Conservation (phyloP, 2,329 filamentous ascomycete genomes). For the Nemania sp. region DNA sequence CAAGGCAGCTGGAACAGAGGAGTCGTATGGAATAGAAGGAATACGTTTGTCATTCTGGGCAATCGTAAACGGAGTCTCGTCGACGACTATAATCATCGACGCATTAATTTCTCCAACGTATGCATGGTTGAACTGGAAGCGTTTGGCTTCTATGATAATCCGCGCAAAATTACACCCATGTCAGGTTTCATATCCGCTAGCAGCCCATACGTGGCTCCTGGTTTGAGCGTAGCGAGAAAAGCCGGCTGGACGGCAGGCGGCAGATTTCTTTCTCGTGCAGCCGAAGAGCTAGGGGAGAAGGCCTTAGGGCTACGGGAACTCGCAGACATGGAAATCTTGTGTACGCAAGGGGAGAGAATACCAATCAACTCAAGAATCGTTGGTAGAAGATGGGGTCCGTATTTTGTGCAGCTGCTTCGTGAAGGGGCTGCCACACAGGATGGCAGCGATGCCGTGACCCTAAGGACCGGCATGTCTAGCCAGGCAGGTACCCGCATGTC, state of each 20-base stretch:
- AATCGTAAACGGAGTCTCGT: constrained; percentile 94
- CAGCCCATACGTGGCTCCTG: constrained; percentile 71
- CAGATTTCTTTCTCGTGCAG: constrained; percentile 78
- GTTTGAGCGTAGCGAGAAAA: constrained; percentile 68
- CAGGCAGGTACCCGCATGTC: constrained; percentile 78
- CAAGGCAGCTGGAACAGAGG: constrained; percentile 98
- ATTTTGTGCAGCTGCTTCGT: constrained; percentile 90
- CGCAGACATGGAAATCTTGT: constrained; percentile 96
- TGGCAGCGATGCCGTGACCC: constrained; percentile 79
- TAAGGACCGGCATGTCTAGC: constrained; percentile 72
- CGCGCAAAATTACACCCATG: constrained; percentile 79
- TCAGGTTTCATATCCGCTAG: constrained; percentile 89
- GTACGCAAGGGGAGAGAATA: constrained; percentile 89
- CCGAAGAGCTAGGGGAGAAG: constrained; percentile 86
- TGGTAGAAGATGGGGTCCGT: constrained; percentile 90
- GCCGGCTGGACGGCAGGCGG: constrained; percentile 78
- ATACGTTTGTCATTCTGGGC: constrained; percentile 94
- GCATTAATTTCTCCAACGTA: constrained; percentile 96
- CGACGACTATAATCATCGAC: constrained; percentile 97
- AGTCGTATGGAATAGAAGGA: constrained; percentile 90
- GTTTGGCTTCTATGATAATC: constrained; percentile 97
- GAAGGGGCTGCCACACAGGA: constrained; percentile 81
- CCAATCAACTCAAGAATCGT: constrained; percentile 93
- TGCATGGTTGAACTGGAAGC: constrained; percentile 98
- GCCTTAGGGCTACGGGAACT: constrained; percentile 85